Percentiles rank a stretch among this genome's conserved stretches.
These are phyloP conservation scores for Kluyveromyces aestuarii DNA, from an alignment of 805 yeast species.

Conservation along the genomic window DNA sequence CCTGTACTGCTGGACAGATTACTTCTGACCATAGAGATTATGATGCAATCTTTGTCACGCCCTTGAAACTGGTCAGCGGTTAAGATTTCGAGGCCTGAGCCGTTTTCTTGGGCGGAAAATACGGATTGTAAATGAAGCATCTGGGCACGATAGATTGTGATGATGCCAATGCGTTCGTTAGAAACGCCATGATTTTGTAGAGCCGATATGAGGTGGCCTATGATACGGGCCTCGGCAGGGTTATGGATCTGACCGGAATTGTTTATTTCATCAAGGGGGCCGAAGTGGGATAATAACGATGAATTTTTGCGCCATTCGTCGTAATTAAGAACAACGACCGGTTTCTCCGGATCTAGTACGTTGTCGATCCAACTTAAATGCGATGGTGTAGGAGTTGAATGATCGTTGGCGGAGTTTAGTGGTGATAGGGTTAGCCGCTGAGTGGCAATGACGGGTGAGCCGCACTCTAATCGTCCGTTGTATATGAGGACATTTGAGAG, in stretches of 20 bases:
- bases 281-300: slow-evolving; percentile 24
- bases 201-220: slow-evolving; percentile 51
- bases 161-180: slow-evolving; percentile 62
- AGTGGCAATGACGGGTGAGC: slow-evolving; percentile 51
- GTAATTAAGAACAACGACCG: slow-evolving; percentile 74
- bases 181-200: slow-evolving; percentile 52
- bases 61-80: slow-evolving; percentile 98
- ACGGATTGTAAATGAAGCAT: slow-evolving; percentile 36
- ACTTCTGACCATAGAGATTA: slow-evolving; percentile 83
- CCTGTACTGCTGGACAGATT: slow-evolving; percentile 62
- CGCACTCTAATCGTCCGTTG: slow-evolving; percentile 68
- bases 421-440: slow-evolving; percentile 25
- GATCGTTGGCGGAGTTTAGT: background rate
- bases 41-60: slow-evolving; percentile 84
- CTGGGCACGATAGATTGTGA: slow-evolving; percentile 85
- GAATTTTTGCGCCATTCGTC: slow-evolving; percentile 32
- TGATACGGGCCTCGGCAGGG: slow-evolving; percentile 58
- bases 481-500: slow-evolving; percentile 76
- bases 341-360: slow-evolving; percentile 44
- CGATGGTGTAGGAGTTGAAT: background rate
- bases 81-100: slow-evolving; percentile 55
- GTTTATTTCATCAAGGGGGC: slow-evolving; percentile 42
- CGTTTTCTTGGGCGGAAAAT: slow-evolving; percentile 13
- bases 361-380: slow-evolving; percentile 43
- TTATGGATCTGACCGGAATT: slow-evolving; percentile 67